Conservation (phyloP, 345 rosid genomes). For the Toxicodendron radicans region DNA sequence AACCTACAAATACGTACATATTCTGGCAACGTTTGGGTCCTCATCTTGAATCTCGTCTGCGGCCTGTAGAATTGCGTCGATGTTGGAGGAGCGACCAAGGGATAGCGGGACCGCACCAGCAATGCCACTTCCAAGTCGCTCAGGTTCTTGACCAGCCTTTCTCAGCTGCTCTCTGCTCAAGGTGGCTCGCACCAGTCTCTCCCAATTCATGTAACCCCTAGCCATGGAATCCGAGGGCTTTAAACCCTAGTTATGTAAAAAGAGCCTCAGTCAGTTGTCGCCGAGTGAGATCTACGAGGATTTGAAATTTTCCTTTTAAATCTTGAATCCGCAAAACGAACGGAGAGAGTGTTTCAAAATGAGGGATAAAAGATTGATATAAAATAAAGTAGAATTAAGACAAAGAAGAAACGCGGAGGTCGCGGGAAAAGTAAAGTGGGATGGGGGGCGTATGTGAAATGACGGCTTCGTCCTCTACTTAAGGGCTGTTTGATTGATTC, state of each 20-base stretch:
- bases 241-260: conserved; percentile 5
- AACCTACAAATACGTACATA: conserved; percentile 44
- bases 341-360: neutral
- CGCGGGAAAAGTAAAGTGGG: conserved; percentile 12
- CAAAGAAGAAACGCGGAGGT: conserved; percentile 11
- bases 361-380: neutral
- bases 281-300: neutral
- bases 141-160: conserved; percentile 58
- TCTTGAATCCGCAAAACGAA: neutral
- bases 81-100: conserved; percentile 78
- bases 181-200: conserved; percentile 84
- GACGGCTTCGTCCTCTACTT: conserved; percentile 1
- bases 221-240: conserved; percentile 47
- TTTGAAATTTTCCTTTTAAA: neutral
- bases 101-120: conserved; percentile 89
- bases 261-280: neutral
- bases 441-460: neutral
- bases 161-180: conserved; percentile 76
- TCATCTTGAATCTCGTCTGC: conserved; percentile 94
- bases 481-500: neutral
- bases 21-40: conserved; percentile 78
- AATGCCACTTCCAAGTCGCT: conserved; percentile 61
- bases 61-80: conserved; percentile 85
- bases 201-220: conserved; percentile 74
- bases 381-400: neutral